A percentile compares a stretch with the other conserved stretches of the same genome.
phyloP scores from a whole-genome alignment of 106 monocot genomes.

The Apostasia shenzhenica region DNA sequence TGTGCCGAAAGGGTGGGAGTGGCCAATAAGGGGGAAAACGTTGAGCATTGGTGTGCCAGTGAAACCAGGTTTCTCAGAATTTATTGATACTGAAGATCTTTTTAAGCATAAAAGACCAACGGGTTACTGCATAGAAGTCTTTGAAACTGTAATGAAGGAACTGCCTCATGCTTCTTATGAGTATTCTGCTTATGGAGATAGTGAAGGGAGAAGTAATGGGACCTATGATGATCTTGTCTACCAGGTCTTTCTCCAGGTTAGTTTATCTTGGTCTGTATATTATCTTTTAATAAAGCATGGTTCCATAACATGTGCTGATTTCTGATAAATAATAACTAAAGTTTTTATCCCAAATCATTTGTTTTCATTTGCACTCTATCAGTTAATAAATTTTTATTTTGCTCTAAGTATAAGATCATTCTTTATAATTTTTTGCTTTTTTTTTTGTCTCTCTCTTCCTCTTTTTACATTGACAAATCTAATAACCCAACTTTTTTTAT shows the following conservation, averaged over 20 bases:
- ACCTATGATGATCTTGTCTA: slow-evolving; percentile 70
- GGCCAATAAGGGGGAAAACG: slow-evolving; percentile 19
- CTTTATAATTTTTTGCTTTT: too few species aligned
- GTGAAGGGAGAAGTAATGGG: slow-evolving; percentile 28
- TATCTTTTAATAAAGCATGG: too few species aligned
- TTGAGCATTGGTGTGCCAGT: slow-evolving; percentile 48
- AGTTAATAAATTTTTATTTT: too few species aligned
- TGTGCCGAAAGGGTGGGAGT: slow-evolving; percentile 55
- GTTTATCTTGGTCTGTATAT: neutral
- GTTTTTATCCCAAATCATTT: too few species aligned
- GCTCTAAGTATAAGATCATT: too few species aligned
- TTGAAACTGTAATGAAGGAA: slow-evolving; percentile 33
- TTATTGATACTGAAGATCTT: slow-evolving; percentile 13
- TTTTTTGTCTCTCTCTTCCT: too few species aligned
- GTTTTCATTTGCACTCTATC: too few species aligned
- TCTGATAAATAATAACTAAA: too few species aligned
- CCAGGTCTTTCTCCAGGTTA: slow-evolving; percentile 66
- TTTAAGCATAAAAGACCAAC: neutral
- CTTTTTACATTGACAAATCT: too few species aligned
- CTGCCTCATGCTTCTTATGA: slow-evolving; percentile 40
- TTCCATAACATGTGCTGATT: too few species aligned
- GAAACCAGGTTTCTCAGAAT: slow-evolving; percentile 29
- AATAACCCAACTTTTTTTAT: too few species aligned
- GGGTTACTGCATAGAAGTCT: slow-evolving; percentile 58
- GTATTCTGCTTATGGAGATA: slow-evolving; percentile 18